Base-by-base conservation (phyloP, 257 asterid species). In the Solanum ossicruentum region DNA sequence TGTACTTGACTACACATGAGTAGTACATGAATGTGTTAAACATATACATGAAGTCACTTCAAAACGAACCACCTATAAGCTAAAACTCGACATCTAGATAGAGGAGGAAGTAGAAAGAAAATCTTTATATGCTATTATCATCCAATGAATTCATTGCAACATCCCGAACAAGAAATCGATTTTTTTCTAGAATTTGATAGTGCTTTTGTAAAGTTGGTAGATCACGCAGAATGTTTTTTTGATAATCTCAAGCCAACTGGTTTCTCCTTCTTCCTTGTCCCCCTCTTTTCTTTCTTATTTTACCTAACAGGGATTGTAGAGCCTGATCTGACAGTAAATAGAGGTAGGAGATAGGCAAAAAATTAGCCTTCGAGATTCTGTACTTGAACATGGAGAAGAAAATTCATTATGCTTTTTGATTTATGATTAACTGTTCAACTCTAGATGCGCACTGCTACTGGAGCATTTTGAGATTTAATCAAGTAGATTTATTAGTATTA, bases 401-500 rank as follows among this genome's bases (percentile, higher is more conserved):
- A 52, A 78, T 26, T 52, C 83, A 52, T 56, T 51, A 10, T 78
- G 49, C 83, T 52, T n/a, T 78, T 52, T 17, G 45, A 78, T 78
- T 54, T 78, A 28, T 52, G 65, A 52, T 52, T 26, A 56, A 75
- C 43, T 49, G 43, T 49, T 75, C 81, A 75, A 75, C 41, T 75
- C n/a, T 49, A 49, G 8, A 75, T 75, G 81, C 18, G 0, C 60
- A 78, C 41, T 77, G 45, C 26, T 78, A 20, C 28, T 78, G 17
- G 47, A 28, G 49, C 26, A 52, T 52, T 77, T 51, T 26, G 82
- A 77, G 21, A 49, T 51, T 77, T 26, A 77, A 57, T 82, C 85
- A 32, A 84, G 73, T 72, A n/a, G 63, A 85, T 87, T 84, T 70
- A 49, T n/a, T 26, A 26, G 43, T 78, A 16, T 87, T 72, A 70